Evolutionary conservation across 2,329 filamentous ascomycete species (phyloP).

Genomic region (Helotiales sp.): DNA sequence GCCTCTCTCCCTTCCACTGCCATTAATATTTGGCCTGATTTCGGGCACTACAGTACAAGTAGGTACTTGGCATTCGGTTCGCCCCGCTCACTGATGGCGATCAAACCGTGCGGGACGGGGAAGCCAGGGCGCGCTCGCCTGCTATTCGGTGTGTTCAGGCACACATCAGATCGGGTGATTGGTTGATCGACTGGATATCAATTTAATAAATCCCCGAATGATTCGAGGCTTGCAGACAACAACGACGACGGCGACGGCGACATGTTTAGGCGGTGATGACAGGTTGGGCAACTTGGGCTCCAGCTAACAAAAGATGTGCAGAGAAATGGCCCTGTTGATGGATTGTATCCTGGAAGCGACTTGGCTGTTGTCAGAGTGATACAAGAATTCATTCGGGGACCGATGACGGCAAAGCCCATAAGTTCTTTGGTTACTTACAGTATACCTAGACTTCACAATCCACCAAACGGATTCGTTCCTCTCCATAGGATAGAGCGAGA

Average conservation of each 20-base stretch:
- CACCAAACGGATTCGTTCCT: constrained; percentile 10
- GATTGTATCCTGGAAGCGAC: neutral
- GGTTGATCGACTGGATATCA: neutral
- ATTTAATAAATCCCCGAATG: constrained; percentile 2
- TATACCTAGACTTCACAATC: neutral
- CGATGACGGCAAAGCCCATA: neutral
- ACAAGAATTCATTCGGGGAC: neutral
- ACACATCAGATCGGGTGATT: neutral
- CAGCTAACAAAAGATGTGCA: neutral
- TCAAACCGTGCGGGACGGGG: constrained; percentile 3
- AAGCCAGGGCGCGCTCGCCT: constrained; percentile 2
- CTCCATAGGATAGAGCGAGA: neutral
- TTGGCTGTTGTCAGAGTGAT: constrained; percentile 1
- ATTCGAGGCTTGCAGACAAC: neutral
- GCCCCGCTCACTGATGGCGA: constrained; percentile 6
- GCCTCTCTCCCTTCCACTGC: constrained; percentile 2
- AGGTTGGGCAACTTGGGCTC: neutral
- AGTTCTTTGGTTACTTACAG: neutral
- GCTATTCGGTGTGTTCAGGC: constrained; percentile 7
- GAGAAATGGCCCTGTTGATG: constrained; percentile 1
- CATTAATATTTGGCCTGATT: neutral
- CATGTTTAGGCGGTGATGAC: neutral
- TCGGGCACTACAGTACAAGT: constrained; percentile 7
- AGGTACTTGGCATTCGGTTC: constrained; percentile 8
- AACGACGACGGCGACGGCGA: neutral